Evolutionary conservation across 768 basidiomycete species (phyloP), one percentile per base, ranked within the genome.

Genomic region (Boletus vinaceobasis): DNA sequence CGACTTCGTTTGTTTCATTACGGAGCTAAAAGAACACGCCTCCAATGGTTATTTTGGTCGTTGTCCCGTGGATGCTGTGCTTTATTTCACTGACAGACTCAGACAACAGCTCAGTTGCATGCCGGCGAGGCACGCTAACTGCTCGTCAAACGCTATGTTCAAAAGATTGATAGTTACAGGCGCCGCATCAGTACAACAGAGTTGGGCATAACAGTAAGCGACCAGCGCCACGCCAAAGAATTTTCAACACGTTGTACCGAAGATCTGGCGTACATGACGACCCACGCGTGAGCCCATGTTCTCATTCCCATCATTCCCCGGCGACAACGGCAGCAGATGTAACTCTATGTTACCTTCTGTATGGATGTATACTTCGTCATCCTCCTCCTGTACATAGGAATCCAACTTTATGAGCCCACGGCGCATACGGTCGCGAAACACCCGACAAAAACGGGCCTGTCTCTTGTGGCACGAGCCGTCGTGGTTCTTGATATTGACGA

Each of bases 311-410:
- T 57, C 50, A 35, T 49, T 53, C 29, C 45, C 35, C 49, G 37
- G 37, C 8, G 48, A 50, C 38, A 45, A 31, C 19, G 55, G 31
- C 56, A 58, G 63, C 26, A 72, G 44, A 19, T 55, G 56, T 9
- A 72, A 38, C 29, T 59, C 48, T 6, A 65, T 57, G 23, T 48
- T 65, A 3, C 70, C 71, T n/a, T 63, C 57, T 32, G 67, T 54
- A 15, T 72, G 65, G 50, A 72, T 67, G 9, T 52, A 57, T 4
- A 71, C 56, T 37, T 71, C 71, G 43, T 72, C 71, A 13, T 68
- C 65, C 29, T 63, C 46, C 26, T 72, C 69, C 27, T 49, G 45
- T 26, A 58, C 53, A 26, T 40, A 51, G 21, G 60, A 47, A 14
- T 59, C 53, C 11, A 68, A 35, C 27, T 59, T 57, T 45, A 69